These are phyloP conservation scores for Diaporthe destruens DNA, from an alignment of 2,329 filamentous ascomycete species.

Conservation along the genomic window DNA sequence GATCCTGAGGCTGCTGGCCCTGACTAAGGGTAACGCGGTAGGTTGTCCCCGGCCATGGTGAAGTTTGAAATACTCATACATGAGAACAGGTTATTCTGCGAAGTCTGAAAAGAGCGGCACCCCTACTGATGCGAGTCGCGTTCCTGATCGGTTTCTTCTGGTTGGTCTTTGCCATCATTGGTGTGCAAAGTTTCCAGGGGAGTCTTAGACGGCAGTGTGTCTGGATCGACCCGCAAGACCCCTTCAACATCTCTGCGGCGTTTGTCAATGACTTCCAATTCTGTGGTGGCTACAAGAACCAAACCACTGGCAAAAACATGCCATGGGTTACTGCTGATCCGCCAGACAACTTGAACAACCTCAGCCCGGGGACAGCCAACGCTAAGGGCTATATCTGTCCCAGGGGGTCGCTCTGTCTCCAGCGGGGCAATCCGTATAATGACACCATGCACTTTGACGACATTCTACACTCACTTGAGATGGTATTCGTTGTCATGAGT, in stretches of 20 bases:
- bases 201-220: slow-evolving; percentile 83
- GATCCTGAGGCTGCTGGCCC: slow-evolving; percentile 88
- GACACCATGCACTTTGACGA: slow-evolving; percentile 95
- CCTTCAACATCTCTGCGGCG: slow-evolving; percentile 64
- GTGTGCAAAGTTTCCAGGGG: slow-evolving; percentile 94
- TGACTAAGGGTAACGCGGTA: slow-evolving; percentile 94
- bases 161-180: slow-evolving; percentile 96
- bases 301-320: slow-evolving; percentile 65
- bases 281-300: slow-evolving; percentile 85
- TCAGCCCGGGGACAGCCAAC: slow-evolving; percentile 62
- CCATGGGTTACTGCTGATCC: slow-evolving; percentile 74
- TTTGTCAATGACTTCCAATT: slow-evolving; percentile 79
- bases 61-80: slow-evolving; percentile 2
- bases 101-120: slow-evolving; percentile 95
- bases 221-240: slow-evolving; percentile 77
- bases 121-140: slow-evolving; percentile 89
- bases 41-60: slow-evolving; percentile 50
- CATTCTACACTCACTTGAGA: slow-evolving; percentile 88
- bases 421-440: slow-evolving; percentile 83
- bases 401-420: slow-evolving; percentile 82
- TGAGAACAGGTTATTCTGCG: slow-evolving; percentile 83
- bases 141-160: slow-evolving; percentile 98
- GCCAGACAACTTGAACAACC: slow-evolving; percentile 57
- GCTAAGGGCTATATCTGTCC: slow-evolving; percentile 93
- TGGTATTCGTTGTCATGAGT: slow-evolving; percentile 98